Conservation (phyloP, 2,329 filamentous ascomycete species). For the Malbranchea zuffiana region DNA sequence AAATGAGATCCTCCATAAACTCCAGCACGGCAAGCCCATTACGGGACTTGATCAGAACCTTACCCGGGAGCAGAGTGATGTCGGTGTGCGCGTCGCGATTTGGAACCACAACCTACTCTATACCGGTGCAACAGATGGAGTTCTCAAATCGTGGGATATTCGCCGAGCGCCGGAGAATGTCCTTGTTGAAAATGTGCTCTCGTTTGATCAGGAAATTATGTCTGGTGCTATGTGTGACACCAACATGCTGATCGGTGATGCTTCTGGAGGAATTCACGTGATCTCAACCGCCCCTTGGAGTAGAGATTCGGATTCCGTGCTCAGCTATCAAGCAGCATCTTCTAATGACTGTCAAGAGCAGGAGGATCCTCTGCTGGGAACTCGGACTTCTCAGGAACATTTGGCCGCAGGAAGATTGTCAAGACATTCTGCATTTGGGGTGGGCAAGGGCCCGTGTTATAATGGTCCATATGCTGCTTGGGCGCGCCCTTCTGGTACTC, state of each 20-base stretch:
- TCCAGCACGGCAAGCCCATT: slow-evolving; percentile 43
- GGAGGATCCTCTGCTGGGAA: too few species aligned
- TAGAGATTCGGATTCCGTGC: too few species aligned
- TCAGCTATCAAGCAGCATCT: too few species aligned
- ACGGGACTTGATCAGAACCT: slow-evolving; percentile 34
- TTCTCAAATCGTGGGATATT: slow-evolving; percentile 51
- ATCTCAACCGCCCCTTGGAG: slow-evolving; percentile 30
- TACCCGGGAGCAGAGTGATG: slow-evolving; percentile 42
- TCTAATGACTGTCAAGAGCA: too few species aligned
- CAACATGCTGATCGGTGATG: slow-evolving; percentile 48
- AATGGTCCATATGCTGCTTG: slow-evolving; percentile 32
- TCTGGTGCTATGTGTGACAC: slow-evolving; percentile 46
- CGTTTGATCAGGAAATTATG: slow-evolving; percentile 45
- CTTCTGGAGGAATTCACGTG: slow-evolving; percentile 44
- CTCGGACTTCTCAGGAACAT: too few species aligned
- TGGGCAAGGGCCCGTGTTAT: slow-evolving; percentile 32
- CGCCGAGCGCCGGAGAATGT: slow-evolving; percentile 41
- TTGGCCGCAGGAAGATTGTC: too few species aligned
- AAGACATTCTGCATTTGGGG: slow-evolving; percentile 28
- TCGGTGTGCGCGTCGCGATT: slow-evolving; percentile 47
- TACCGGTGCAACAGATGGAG: slow-evolving; percentile 51
- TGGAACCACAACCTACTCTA: slow-evolving; percentile 48
- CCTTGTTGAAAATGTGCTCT: slow-evolving; percentile 41
- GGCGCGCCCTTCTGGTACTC: slow-evolving; percentile 24
- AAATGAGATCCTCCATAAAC: slow-evolving; percentile 36